Conservation (phyloP, 2,329 filamentous ascomycete genomes). For the Gaeumannomyces tritici region DNA sequence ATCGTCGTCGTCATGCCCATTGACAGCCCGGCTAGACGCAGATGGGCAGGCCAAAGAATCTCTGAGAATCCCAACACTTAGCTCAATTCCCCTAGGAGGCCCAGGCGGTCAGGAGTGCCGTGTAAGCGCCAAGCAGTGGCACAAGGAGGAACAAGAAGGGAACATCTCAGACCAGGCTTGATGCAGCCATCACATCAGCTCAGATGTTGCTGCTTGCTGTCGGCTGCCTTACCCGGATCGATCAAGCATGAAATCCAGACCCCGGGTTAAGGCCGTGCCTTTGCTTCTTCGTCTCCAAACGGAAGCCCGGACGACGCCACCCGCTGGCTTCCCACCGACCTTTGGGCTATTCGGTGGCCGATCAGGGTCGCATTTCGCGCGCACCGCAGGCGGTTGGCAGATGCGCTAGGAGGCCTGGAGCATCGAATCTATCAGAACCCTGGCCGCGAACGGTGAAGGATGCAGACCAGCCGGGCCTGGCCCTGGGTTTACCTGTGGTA, state of each 20-base stretch:
- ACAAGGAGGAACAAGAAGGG: too few species aligned
- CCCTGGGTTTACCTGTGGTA: too few species aligned
- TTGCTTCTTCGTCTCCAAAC: not conserved
- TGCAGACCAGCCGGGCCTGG: too few species aligned
- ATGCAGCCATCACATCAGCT: not conserved
- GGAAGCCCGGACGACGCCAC: not conserved
- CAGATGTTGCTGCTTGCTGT: not conserved
- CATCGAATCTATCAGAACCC: not conserved
- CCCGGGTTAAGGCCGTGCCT: too few species aligned
- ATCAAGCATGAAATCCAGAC: not conserved
- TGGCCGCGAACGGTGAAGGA: not conserved
- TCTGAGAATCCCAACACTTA: not conserved
- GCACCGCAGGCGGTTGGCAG: not conserved
- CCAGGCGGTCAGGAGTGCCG: not conserved
- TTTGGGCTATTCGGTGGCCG: not conserved
- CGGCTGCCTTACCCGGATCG: not conserved
- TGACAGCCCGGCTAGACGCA: too few species aligned
- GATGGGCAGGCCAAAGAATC: too few species aligned
- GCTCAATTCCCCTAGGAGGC: too few species aligned
- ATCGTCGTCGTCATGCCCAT: not conserved
- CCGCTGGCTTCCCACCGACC: too few species aligned
- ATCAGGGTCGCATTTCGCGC: not conserved
- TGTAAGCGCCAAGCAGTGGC: not conserved
- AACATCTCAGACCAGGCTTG: not conserved
- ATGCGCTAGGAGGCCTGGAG: not conserved